Evolutionary conservation across 2,329 filamentous ascomycete species (phyloP).

Genomic region (Monosporascus sp.): DNA sequence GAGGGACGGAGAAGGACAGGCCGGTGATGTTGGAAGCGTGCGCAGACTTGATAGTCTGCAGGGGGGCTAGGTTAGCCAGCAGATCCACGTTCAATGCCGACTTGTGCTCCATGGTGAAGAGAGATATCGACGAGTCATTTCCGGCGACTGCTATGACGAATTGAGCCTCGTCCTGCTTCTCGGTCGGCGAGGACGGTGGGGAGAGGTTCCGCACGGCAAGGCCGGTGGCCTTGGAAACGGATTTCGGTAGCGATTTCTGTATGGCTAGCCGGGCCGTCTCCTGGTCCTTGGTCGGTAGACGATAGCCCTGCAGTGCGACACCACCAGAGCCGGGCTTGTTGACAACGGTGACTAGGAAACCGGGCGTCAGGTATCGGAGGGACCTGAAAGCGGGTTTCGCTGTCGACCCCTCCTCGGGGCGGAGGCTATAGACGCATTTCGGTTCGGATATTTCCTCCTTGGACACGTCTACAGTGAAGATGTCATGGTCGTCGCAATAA

Average conservation of each 20-base stretch:
- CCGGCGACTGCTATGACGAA: conserved; percentile 76
- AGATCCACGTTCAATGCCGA: conserved; percentile 40
- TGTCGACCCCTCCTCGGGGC: conserved; percentile 37
- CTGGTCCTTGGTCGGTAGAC: conserved; percentile 38
- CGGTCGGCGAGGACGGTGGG: conserved; percentile 42
- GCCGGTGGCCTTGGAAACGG: conserved; percentile 68
- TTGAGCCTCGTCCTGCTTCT: conserved; percentile 60
- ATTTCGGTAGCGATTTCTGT: conserved; percentile 54
- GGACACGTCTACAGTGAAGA: conserved; percentile 56
- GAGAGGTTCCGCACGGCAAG: conserved; percentile 71
- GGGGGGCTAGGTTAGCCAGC: conserved; percentile 45
- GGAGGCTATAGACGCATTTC: conserved; percentile 50
- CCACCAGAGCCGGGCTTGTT: conserved; percentile 56
- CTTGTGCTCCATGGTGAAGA: conserved; percentile 72
- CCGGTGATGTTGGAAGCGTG: conserved; percentile 55
- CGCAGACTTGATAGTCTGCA: conserved; percentile 47
- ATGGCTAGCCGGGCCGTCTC: conserved; percentile 44
- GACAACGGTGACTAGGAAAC: conserved; percentile 51
- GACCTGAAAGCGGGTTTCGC: conserved; percentile 49
- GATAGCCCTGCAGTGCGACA: conserved; percentile 50
- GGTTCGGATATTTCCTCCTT: conserved; percentile 41
- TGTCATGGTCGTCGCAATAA: conserved; percentile 71
- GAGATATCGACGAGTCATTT: conserved; percentile 70
- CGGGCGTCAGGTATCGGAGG: conserved; percentile 53
- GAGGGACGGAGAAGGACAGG: conserved; percentile 50